These are phyloP conservation scores for Heliamphora pulchella DNA, from an alignment of 179 eudicot genomes.

Conservation along the genomic window DNA sequence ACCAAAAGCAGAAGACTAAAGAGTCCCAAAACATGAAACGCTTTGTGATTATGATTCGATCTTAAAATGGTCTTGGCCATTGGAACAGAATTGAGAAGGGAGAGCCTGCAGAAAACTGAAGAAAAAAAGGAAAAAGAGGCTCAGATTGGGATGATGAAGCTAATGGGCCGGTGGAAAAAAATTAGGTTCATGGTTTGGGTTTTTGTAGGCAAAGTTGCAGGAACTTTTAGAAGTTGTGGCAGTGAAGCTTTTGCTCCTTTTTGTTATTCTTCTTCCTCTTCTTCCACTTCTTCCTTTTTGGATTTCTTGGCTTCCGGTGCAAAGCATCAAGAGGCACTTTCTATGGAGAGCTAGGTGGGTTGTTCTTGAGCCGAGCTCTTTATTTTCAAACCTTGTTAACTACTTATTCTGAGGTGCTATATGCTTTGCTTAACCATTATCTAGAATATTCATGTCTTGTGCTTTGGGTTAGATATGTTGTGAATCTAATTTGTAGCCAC, in stretches of 20 bases:
- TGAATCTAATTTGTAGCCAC: neutral
- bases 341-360: neutral
- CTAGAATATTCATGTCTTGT: constrained; percentile 51
- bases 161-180: constrained; percentile 17
- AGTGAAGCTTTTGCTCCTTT: constrained; percentile 46
- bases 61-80: constrained; percentile 19
- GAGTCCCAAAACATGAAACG: constrained; percentile 30
- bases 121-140: too few relatives aligned
- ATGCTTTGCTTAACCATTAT: constrained; percentile 56
- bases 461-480: constrained; percentile 27
- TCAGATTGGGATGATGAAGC: neutral
- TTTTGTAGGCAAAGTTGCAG: constrained; percentile 40
- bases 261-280: constrained; percentile 20
- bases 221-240: constrained; percentile 28
- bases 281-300: too few relatives aligned
- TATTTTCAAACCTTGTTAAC: constrained; percentile 7
- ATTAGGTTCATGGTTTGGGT: constrained; percentile 21
- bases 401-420: constrained; percentile 20
- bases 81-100: constrained; percentile 3
- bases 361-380: neutral
- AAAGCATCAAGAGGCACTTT: constrained; percentile 43
- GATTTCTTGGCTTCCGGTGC: constrained; percentile 50
- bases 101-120: neutral
- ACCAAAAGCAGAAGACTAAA: constrained; percentile 35
- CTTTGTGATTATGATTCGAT: constrained; percentile 9